These are phyloP conservation scores for Stagonosporopsis rhizophila DNA, from an alignment of 2,329 filamentous ascomycete genomes.

Conservation along the genomic window DNA sequence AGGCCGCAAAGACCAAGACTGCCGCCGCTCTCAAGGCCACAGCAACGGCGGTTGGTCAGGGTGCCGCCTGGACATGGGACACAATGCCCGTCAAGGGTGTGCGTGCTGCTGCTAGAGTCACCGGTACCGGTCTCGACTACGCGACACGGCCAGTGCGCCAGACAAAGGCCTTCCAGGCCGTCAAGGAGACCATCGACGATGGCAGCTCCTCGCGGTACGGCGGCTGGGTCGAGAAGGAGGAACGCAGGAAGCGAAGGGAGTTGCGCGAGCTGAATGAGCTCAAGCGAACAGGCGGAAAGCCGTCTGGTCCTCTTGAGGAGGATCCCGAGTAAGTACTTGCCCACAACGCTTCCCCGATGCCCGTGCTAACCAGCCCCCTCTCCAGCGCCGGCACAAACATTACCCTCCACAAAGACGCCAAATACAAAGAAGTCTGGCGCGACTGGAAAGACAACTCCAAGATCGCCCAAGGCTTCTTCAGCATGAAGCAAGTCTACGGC, in stretches of 20 bases:
- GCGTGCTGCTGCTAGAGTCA: constrained; percentile 82
- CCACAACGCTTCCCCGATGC: neutral
- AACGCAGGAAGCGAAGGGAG: constrained; percentile 81
- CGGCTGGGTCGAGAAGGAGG: constrained; percentile 96
- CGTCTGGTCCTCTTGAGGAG: constrained; percentile 72
- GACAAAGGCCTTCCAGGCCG: constrained; percentile 90
- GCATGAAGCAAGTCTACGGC: constrained; percentile 84
- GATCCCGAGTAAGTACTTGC: constrained; percentile 77
- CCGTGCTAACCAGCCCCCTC: constrained; percentile 20
- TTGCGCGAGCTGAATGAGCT: constrained; percentile 69
- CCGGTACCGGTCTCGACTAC: constrained; percentile 88
- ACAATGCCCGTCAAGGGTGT: constrained; percentile 91
- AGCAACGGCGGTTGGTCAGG: constrained; percentile 84
- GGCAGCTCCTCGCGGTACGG: constrained; percentile 95
- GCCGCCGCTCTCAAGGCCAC: constrained; percentile 84
- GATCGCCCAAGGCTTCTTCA: constrained; percentile 86
- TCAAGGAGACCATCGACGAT: constrained; percentile 96
- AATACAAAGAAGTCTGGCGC: constrained; percentile 98
- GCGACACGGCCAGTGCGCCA: constrained; percentile 93
- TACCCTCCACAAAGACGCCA: constrained; percentile 94
- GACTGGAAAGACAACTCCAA: constrained; percentile 92
- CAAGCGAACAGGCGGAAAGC: constrained; percentile 56
- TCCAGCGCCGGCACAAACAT: constrained; percentile 88
- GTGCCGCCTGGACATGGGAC: constrained; percentile 97
- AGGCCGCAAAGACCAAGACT: constrained; percentile 79